A percentile compares a stretch with the other conserved stretches of the same genome.
Evolutionary conservation across 192 early-diverging fungal genomes (phyloP).

Genomic region (Coemansia sp.): DNA sequence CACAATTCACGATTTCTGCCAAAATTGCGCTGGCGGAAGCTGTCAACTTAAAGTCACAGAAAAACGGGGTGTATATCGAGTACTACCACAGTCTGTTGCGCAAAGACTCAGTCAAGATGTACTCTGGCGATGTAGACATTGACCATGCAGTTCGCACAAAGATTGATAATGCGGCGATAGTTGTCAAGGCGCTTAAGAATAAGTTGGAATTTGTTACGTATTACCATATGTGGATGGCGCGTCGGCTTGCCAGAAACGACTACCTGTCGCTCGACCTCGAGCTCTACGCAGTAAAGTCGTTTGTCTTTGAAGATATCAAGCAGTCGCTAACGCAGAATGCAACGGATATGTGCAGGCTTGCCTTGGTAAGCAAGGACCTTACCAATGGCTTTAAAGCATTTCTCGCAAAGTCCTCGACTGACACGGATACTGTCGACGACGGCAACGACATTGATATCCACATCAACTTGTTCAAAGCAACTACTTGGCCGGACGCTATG

Average conservation of each 20-base stretch:
- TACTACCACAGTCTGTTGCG: background rate
- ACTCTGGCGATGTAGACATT: background rate
- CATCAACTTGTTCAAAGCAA: background rate
- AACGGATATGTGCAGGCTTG: background rate
- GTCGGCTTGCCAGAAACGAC: background rate
- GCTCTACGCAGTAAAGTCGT: background rate
- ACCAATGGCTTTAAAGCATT: background rate
- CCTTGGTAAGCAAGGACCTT: background rate
- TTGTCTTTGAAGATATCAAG: background rate
- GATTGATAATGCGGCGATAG: background rate
- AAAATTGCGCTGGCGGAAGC: background rate
- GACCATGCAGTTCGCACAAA: background rate
- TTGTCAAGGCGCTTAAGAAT: background rate
- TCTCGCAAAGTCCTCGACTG: background rate
- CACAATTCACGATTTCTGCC: background rate
- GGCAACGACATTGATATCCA: background rate
- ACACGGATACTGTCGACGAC: background rate
- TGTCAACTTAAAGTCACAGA: background rate
- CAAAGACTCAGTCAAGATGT: background rate
- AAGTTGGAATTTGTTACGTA: background rate
- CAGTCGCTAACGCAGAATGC: background rate
- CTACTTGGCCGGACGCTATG: background rate
- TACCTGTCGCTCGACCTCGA: background rate
- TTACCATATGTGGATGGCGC: background rate
- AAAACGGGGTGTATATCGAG: background rate